These are phyloP conservation scores for Colletotrichum camelliae DNA, from an alignment of 2,329 filamentous ascomycete genomes.

Conservation along the genomic window DNA sequence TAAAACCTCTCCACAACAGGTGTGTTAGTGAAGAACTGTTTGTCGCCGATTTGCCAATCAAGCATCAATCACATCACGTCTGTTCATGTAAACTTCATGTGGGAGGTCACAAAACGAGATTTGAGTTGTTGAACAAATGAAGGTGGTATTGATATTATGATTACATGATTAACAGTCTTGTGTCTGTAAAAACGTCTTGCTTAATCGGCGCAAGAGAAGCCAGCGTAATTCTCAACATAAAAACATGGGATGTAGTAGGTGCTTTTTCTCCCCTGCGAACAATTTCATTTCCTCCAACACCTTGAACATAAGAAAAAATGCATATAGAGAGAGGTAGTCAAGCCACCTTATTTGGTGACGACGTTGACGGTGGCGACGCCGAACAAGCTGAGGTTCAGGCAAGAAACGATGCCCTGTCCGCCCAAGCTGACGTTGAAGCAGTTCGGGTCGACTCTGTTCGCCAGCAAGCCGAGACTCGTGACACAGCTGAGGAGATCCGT, in stretches of 20 bases:
- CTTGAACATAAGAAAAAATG: not conserved
- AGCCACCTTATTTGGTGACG: not conserved
- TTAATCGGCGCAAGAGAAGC: not conserved
- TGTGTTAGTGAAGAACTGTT: not conserved
- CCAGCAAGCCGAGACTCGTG: not conserved
- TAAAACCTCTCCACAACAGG: not conserved
- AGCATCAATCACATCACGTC: not conserved
- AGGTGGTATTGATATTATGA: not conserved
- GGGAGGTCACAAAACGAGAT: not conserved
- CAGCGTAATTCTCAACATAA: not conserved
- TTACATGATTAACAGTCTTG: conserved; percentile 1
- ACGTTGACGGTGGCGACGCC: conserved; percentile 1
- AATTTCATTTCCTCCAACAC: conserved; percentile 4
- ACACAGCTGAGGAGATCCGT: not conserved
- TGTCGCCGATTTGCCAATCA: not conserved
- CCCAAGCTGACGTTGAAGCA: not conserved
- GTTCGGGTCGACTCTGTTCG: not conserved
- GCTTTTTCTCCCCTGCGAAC: not conserved
- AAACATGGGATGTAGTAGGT: not conserved
- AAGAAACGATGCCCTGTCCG: not conserved
- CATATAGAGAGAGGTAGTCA: not conserved
- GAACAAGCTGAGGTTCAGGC: conserved; percentile 13
- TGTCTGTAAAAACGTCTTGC: not conserved
- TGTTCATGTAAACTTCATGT: not conserved
- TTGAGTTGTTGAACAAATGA: not conserved